Conservation (phyloP, 192 early-diverging fungal genomes). For the Dispira simplex region DNA sequence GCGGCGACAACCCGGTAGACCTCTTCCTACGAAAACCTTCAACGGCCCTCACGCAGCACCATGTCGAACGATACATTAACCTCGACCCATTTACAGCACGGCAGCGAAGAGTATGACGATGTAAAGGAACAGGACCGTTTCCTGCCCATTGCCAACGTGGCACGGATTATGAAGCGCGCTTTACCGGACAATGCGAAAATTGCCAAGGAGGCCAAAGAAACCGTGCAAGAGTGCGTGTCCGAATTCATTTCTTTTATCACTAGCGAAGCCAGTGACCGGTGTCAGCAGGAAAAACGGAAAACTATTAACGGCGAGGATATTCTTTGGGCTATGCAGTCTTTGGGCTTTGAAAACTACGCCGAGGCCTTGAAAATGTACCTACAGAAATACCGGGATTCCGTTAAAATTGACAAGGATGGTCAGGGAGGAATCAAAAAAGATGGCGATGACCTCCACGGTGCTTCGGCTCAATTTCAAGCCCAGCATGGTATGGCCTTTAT, state of each 20-base stretch:
- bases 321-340: constrained; percentile 91
- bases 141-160: constrained; percentile 91
- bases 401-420: constrained; percentile 27
- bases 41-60: neutral
- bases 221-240: constrained; percentile 91
- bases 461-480: neutral
- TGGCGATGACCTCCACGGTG: neutral
- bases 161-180: constrained; percentile 93
- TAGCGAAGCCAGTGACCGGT: constrained; percentile 93
- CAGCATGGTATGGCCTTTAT: constrained; percentile 11
- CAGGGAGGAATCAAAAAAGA: neutral
- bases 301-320: constrained; percentile 98
- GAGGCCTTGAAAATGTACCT: constrained; percentile 84
- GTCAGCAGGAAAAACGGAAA: constrained; percentile 88
- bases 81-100: neutral
- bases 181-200: constrained; percentile 97
- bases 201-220: constrained; percentile 96
- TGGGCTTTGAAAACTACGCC: constrained; percentile 95
- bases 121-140: constrained; percentile 91
- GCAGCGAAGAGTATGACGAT: constrained; percentile 47
- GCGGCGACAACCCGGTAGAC: too few species aligned
- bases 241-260: constrained; percentile 99
- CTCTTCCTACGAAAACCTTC: too few species aligned
- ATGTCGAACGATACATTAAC: constrained; percentile 3
- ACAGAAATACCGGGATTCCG: constrained; percentile 65